Evolutionary conservation across 805 yeast species (phyloP).

Genomic region (Yueomyces sp.): DNA sequence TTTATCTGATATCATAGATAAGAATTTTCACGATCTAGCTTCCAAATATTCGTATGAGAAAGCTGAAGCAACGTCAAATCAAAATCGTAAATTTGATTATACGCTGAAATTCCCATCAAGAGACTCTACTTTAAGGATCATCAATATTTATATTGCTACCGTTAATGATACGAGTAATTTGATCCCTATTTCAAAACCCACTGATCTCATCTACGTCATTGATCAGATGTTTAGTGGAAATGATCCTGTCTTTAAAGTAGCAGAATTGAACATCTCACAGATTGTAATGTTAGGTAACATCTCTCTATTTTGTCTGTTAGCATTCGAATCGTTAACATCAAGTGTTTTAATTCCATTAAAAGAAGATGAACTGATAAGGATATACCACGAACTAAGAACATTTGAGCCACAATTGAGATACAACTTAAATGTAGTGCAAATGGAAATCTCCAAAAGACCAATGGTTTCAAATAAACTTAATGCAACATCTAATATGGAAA

Average conservation of each 20-base stretch:
- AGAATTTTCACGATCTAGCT: slow-evolving; percentile 3
- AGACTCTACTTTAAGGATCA: neutral
- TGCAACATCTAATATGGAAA: slow-evolving; percentile 6
- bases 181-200: slow-evolving; percentile 14
- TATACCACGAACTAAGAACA: slow-evolving; percentile 7
- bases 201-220: slow-evolving; percentile 5
- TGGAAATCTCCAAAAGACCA: slow-evolving; percentile 11
- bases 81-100: slow-evolving; percentile 1
- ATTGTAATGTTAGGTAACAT: slow-evolving; percentile 11
- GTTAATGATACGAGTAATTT: slow-evolving; percentile 9
- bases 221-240: slow-evolving; percentile 11
- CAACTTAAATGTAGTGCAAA: slow-evolving; percentile 9
- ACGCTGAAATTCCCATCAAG: slow-evolving; percentile 11
- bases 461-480: neutral
- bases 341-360: slow-evolving; percentile 18
- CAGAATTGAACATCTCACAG: slow-evolving; percentile 9
- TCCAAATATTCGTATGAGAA: neutral
- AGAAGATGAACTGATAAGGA: slow-evolving; percentile 9
- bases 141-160: neutral
- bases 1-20: slow-evolving; percentile 5
- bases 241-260: slow-evolving; percentile 7
- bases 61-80: slow-evolving; percentile 2
- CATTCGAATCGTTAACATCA: slow-evolving; percentile 17
- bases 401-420: slow-evolving; percentile 6
- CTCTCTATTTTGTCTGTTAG: slow-evolving; percentile 12